Base-by-base conservation (phyloP, 2,329 filamentous ascomycete species). In the Mycogone perniciosa region DNA sequence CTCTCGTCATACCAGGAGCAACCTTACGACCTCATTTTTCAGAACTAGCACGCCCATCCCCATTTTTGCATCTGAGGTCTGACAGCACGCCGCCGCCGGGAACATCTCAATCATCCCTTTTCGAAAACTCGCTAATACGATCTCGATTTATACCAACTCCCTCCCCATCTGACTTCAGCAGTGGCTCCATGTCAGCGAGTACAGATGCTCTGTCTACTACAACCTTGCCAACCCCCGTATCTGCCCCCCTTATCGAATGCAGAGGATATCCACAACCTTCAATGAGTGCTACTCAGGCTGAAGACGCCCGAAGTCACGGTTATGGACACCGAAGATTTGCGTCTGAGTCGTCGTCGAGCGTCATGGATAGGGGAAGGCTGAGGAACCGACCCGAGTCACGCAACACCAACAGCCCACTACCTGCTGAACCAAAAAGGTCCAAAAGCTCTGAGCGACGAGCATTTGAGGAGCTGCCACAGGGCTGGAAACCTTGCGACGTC, bases 291-390 rank as follows among this genome's bases (percentile, higher is more conserved):
- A 31, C 37, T 13, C 41, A 8, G 13, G 42, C 27, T 31, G 51
- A 46, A 26, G 47, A 38, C 1, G 6, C 53, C 57, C n/a, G 50
- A 57, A 31, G 43, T 48, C 39, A 39, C 59, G 63, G 3, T 27
- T 47, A 48, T 27, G 62, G 70, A 4, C 80, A 84, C 58, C 71
- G 72, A 47, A 71, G 80, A 44, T 74, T 75, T 20, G 74, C 74
- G 45, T 84, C 81, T 1, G 81, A 84, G 50, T 74, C 76, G 0
- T 77, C 72, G 0, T 77, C 72, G 9, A 76, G 76, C 53, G 78
- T 82, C 42, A 80, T 81, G 74, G 80, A 85, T 52, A 71, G 81
- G 40, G 81, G 81, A 5, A 74, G 81, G n/a, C 77, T 81, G 1
- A 74, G 76, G 51, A 83, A 80, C 64, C 71, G 78, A 48, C 61